phyloP scores from a whole-genome alignment of 106 monocot genomes.

The Acorus gramineus region DNA sequence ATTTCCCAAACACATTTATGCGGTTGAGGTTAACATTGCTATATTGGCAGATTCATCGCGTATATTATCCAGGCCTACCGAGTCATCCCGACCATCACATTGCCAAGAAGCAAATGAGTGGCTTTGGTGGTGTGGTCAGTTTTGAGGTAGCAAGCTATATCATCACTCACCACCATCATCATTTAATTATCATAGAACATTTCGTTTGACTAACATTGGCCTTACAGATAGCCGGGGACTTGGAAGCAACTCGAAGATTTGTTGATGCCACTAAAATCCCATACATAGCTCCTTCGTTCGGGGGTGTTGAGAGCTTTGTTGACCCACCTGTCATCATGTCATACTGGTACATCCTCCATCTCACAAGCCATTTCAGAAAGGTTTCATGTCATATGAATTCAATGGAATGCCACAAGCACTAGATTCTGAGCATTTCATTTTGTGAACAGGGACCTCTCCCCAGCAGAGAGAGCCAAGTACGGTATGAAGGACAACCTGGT shows the following conservation, averaged over 20 bases:
- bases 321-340: slow-evolving; percentile 84
- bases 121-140: slow-evolving; percentile 79
- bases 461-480: slow-evolving; percentile 57
- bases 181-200: neutral
- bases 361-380: neutral
- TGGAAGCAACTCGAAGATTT: slow-evolving; percentile 38
- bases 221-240: slow-evolving; percentile 52
- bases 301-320: slow-evolving; percentile 75
- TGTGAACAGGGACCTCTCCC: slow-evolving; percentile 56
- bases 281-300: slow-evolving; percentile 72
- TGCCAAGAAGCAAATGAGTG: slow-evolving; percentile 67
- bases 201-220: neutral
- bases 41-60: slow-evolving; percentile 57
- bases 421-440: neutral
- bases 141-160: slow-evolving; percentile 37
- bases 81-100: slow-evolving; percentile 81
- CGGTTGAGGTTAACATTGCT: too few relatives aligned
- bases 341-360: slow-evolving; percentile 38
- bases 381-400: too few relatives aligned
- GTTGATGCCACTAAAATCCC: slow-evolving; percentile 71
- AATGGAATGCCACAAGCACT: too few relatives aligned
- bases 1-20: too few relatives aligned
- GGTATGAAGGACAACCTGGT: slow-evolving; percentile 92
- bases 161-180: neutral
- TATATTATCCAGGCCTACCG: slow-evolving; percentile 73